Evolutionary conservation across 179 eudicot species (phyloP).

Genomic region (Beta macrorhiza): DNA sequence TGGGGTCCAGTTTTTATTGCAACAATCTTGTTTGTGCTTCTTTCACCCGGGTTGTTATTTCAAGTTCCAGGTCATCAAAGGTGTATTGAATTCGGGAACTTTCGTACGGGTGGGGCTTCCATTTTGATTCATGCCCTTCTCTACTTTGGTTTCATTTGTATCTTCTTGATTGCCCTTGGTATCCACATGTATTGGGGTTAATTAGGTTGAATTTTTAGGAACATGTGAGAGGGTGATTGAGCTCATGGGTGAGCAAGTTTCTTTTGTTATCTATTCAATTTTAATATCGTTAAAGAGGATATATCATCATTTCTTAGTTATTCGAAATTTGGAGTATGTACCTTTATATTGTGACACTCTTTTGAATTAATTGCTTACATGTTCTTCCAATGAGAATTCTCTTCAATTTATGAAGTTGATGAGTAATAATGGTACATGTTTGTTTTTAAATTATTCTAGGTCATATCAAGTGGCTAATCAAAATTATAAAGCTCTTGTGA

Average conservation of each 20-base stretch:
- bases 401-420: no score
- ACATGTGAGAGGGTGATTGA: neutral
- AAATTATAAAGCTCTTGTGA: no score
- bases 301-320: neutral
- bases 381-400: no score
- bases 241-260: neutral
- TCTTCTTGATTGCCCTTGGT: slow-evolving; percentile 71
- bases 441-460: no score
- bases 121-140: slow-evolving; percentile 66
- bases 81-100: slow-evolving; percentile 63
- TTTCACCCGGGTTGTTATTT: slow-evolving; percentile 72
- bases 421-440: no score
- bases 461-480: no score
- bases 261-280: neutral
- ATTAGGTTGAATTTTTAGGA: neutral
- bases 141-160: slow-evolving; percentile 63
- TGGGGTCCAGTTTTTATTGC: slow-evolving; percentile 90
- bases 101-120: slow-evolving; percentile 69
- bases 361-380: no score
- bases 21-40: slow-evolving; percentile 64
- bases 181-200: slow-evolving; percentile 58
- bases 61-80: slow-evolving; percentile 64
- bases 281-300: neutral
- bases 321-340: neutral
- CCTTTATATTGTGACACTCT: no score